phyloP scores from a whole-genome alignment of 2,329 filamentous ascomycete species.

The Botrytis elliptica region DNA sequence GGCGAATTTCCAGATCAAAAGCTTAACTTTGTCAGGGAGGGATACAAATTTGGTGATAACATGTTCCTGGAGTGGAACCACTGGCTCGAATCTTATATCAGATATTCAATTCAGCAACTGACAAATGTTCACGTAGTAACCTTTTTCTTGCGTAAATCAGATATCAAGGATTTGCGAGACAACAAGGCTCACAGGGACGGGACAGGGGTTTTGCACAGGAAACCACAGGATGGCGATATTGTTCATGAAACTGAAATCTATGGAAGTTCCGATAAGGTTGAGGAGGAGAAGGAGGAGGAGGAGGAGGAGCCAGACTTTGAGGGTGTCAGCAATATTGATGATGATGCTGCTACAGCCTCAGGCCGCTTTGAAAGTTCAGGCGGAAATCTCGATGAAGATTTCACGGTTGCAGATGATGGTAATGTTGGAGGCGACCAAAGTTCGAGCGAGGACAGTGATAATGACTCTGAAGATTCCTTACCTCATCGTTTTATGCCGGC shows the following conservation, averaged over 20 bases:
- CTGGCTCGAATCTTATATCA: not conserved
- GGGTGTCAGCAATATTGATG: not conserved
- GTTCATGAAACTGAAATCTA: not conserved
- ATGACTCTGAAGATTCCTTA: not conserved
- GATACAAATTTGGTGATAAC: not conserved
- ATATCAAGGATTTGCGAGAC: not conserved
- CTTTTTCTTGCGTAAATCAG: not conserved
- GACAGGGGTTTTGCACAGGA: fast-evolving
- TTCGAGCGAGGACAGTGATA: not conserved
- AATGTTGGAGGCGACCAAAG: not conserved
- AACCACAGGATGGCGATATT: not conserved
- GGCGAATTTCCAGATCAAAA: not conserved
- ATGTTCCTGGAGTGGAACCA: not conserved
- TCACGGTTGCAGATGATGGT: no score
- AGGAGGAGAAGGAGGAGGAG: no score
- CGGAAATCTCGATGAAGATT: no score
- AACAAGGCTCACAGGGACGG: not conserved
- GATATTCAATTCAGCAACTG: not conserved
- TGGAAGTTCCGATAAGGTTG: not conserved
- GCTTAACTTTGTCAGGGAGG: not conserved
- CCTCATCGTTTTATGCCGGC: not conserved
- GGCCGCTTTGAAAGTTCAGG: no score
- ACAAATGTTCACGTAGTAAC: not conserved
- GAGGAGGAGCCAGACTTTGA: not conserved
- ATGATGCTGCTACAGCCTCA: no score